These are phyloP conservation scores for Vickermania ingenoplastis DNA, from an alignment of 208 protist genomes.

Conservation along the genomic window DNA sequence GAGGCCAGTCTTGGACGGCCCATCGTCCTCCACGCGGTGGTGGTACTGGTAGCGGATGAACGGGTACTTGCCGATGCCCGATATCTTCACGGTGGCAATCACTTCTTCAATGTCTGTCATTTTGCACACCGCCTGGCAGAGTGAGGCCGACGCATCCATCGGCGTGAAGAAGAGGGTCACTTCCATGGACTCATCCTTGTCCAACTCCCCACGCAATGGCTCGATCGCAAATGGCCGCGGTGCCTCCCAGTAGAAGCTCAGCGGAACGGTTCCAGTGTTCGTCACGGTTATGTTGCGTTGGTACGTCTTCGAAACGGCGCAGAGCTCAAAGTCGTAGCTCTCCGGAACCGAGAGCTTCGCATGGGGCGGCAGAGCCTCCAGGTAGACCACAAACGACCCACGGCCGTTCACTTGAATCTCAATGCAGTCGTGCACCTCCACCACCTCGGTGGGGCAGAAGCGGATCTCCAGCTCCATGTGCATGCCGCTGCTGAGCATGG, in stretches of 20 bases:
- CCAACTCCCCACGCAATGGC: slow-evolving; percentile 39
- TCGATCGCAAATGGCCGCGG: slow-evolving; percentile 59
- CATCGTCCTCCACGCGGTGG: not conserved
- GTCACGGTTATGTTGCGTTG: slow-evolving; percentile 41
- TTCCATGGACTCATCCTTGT: slow-evolving; percentile 30
- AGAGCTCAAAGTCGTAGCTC: slow-evolving; percentile 85
- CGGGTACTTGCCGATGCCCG: slow-evolving; percentile 89
- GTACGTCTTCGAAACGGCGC: slow-evolving; percentile 47
- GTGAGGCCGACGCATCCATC: slow-evolving; percentile 56
- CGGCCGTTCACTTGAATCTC: slow-evolving; percentile 64
- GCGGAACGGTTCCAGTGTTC: slow-evolving; percentile 72
- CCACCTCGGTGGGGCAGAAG: slow-evolving; percentile 63
- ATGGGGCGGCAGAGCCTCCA: slow-evolving; percentile 78
- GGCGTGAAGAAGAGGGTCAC: slow-evolving; percentile 56
- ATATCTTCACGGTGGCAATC: slow-evolving; percentile 53
- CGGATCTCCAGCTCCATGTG: slow-evolving; percentile 54
- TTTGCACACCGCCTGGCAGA: slow-evolving; percentile 74
- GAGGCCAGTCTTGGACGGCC: slow-evolving; percentile 2
- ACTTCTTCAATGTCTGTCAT: slow-evolving; percentile 38
- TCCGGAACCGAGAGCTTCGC: slow-evolving; percentile 36
- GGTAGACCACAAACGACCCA: slow-evolving; percentile 65
- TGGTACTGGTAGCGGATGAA: slow-evolving; percentile 24
- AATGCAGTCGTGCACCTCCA: slow-evolving; percentile 70
- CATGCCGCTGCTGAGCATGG: slow-evolving; percentile 78
- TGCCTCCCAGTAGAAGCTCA: slow-evolving; percentile 76